A percentile compares a stretch with the other conserved stretches of the same genome.
Evolutionary conservation across 345 rosid genomes (phyloP).

Genomic region (Rhodamnia argentea): DNA sequence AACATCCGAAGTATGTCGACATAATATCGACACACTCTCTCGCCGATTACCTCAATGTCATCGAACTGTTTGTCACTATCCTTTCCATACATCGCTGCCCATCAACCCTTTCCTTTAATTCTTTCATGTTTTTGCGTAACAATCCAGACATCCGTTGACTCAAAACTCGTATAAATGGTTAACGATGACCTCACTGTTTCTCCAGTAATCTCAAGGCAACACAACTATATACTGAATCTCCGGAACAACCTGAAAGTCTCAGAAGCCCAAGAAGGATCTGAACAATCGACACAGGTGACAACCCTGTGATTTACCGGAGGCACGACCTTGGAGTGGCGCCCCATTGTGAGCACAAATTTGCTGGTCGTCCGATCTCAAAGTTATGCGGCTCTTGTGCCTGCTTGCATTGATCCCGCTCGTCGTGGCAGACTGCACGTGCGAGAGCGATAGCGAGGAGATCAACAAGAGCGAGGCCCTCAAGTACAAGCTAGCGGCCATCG

Average conservation of each 20-base stretch:
- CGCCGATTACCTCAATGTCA: too few relatives aligned
- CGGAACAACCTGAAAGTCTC: background rate
- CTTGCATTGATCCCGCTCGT: background rate
- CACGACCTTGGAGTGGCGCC: too few relatives aligned
- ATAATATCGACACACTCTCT: too few relatives aligned
- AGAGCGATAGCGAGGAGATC: background rate
- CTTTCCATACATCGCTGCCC: background rate
- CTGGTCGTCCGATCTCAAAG: too few relatives aligned
- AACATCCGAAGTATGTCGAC: too few relatives aligned
- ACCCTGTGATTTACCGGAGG: too few relatives aligned
- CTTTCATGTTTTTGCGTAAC: background rate
- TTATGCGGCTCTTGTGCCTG: too few relatives aligned
- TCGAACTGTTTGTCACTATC: too few relatives aligned
- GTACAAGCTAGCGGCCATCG: slow-evolving; percentile 35
- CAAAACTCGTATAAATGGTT: background rate
- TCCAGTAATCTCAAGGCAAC: background rate
- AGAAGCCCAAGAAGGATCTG: background rate
- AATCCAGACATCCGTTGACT: background rate
- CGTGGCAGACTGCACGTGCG: slow-evolving; percentile 13
- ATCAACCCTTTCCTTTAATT: background rate
- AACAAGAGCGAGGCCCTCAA: slow-evolving; percentile 8
- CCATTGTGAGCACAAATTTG: too few relatives aligned
- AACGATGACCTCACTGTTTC: background rate
- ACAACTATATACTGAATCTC: background rate
- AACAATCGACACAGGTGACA: too few relatives aligned